Percentiles rank a stretch among this genome's conserved stretches.
These are phyloP conservation scores for Aspergillus proliferans DNA, from an alignment of 2,329 filamentous ascomycete genomes.

Conservation along the genomic window DNA sequence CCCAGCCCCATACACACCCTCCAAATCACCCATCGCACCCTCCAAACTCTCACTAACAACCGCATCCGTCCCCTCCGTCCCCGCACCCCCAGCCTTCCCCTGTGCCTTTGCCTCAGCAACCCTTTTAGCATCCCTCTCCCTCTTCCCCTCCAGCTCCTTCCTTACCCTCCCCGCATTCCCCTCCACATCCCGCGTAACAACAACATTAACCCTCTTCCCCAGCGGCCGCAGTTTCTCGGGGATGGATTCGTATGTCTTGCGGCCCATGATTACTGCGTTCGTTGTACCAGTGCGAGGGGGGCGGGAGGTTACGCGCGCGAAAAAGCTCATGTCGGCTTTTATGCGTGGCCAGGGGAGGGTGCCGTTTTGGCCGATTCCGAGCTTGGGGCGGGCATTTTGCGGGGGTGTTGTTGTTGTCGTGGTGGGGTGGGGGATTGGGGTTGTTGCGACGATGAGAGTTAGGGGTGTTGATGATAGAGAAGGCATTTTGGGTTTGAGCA, in stretches of 20 bases:
- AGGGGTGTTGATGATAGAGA: constrained; percentile 46
- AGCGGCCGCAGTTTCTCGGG: constrained; percentile 73
- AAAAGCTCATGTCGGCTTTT: constrained; percentile 90
- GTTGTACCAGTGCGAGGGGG: constrained; percentile 20
- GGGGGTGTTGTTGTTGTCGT: constrained; percentile 33
- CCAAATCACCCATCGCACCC: constrained; percentile 46
- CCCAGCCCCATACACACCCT: constrained; percentile 14
- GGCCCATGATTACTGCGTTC: constrained; percentile 91
- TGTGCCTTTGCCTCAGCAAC: not conserved
- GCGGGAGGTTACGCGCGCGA: constrained; percentile 79
- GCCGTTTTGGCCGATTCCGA: constrained; percentile 80
- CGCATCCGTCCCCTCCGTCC: constrained; percentile 22
- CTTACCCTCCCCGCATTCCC: constrained; percentile 26
- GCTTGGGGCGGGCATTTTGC: constrained; percentile 66
- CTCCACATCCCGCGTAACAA: constrained; percentile 56
- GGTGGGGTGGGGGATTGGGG: constrained; percentile 40
- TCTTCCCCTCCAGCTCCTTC: constrained; percentile 29
- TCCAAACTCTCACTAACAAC: constrained; percentile 56
- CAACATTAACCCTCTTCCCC: constrained; percentile 71
- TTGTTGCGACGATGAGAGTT: constrained; percentile 91
- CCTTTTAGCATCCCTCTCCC: constrained; percentile 13
- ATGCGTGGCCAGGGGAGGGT: constrained; percentile 83
- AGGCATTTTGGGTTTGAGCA: constrained; percentile 13
- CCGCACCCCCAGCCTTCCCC: constrained; percentile 1
- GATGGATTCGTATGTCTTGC: constrained; percentile 93